Evolutionary conservation across 371 early-diverging fungal species (phyloP).

Genomic region (Mucor piriformis): DNA sequence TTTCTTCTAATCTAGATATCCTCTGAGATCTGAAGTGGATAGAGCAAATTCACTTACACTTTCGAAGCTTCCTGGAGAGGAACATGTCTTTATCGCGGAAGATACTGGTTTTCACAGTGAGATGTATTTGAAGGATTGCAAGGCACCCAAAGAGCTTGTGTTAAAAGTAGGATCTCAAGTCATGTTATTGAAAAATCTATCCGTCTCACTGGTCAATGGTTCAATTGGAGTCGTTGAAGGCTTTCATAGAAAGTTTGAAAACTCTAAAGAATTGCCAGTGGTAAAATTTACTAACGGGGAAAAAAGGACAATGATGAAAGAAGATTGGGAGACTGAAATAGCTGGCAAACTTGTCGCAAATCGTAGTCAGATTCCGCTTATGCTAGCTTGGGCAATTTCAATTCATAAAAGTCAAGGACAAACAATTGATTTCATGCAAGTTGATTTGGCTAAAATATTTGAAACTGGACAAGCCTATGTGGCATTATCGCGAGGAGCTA

Average conservation of each 20-base stretch:
- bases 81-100: slow-evolving; percentile 34
- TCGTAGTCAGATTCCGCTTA: slow-evolving; percentile 67
- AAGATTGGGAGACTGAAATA: background rate
- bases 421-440: slow-evolving; percentile 79
- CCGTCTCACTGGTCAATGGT: slow-evolving; percentile 79
- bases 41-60: slow-evolving; percentile 65
- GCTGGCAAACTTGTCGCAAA: slow-evolving; percentile 9
- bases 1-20: slow-evolving; percentile 31
- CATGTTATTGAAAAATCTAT: slow-evolving; percentile 83
- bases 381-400: slow-evolving; percentile 69
- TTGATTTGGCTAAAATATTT: slow-evolving; percentile 81
- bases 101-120: slow-evolving; percentile 51
- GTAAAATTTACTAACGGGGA: slow-evolving; percentile 55
- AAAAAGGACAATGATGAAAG: slow-evolving; percentile 11
- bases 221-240: slow-evolving; percentile 74
- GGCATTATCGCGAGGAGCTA: slow-evolving; percentile 80
- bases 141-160: slow-evolving; percentile 58
- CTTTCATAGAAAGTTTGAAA: slow-evolving; percentile 32
- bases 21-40: slow-evolving; percentile 75
- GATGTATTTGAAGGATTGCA: slow-evolving; percentile 46
- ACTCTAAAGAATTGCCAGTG: background rate
- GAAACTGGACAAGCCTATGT: slow-evolving; percentile 92
- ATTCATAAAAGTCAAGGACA: slow-evolving; percentile 94
- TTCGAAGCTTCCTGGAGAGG: slow-evolving; percentile 46
- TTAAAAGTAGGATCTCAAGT: slow-evolving; percentile 85